Evolutionary conservation across 352 stramenopile species (phyloP).

Genomic region (Pythium rishiriense): DNA sequence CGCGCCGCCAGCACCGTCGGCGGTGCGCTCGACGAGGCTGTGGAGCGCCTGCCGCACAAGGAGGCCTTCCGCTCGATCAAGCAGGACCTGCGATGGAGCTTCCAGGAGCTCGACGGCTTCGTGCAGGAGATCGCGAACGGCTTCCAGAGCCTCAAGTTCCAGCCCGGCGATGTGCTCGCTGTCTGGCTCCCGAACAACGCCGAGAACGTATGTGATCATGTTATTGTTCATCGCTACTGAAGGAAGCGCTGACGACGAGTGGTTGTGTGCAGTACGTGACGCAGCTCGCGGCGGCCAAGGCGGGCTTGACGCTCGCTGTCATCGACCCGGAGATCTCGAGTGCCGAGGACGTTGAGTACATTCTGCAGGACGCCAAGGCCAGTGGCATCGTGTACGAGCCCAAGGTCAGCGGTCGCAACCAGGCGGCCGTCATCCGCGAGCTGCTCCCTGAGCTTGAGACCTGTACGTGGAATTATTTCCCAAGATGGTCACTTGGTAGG

Average conservation of each 20-base stretch:
- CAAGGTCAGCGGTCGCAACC: constrained; percentile 75
- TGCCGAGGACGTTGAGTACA: constrained; percentile 75
- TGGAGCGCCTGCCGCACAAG: constrained; percentile 80
- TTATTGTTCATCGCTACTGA: neutral
- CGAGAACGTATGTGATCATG: constrained; percentile 61
- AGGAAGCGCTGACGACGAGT: neutral
- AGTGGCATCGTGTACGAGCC: constrained; percentile 83
- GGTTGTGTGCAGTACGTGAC: constrained; percentile 49
- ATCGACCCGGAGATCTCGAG: constrained; percentile 77
- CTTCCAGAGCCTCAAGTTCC: constrained; percentile 73
- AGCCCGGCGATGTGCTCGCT: constrained; percentile 70
- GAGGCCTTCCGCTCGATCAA: constrained; percentile 82
- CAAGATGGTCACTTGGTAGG: neutral
- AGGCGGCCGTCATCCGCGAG: constrained; percentile 65
- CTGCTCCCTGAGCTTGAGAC: constrained; percentile 79
- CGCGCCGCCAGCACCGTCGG: constrained; percentile 69
- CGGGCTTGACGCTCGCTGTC: constrained; percentile 77
- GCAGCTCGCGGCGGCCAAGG: constrained; percentile 83
- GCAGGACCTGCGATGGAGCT: constrained; percentile 86
- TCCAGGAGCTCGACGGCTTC: constrained; percentile 72
- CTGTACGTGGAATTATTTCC: constrained; percentile 38
- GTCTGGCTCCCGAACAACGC: constrained; percentile 85
- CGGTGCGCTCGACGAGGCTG: constrained; percentile 68
- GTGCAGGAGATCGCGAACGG: constrained; percentile 82
- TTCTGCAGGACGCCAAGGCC: constrained; percentile 81